Conservation (phyloP, 1,139 yeast species). For the Suhomyces kunorum region DNA sequence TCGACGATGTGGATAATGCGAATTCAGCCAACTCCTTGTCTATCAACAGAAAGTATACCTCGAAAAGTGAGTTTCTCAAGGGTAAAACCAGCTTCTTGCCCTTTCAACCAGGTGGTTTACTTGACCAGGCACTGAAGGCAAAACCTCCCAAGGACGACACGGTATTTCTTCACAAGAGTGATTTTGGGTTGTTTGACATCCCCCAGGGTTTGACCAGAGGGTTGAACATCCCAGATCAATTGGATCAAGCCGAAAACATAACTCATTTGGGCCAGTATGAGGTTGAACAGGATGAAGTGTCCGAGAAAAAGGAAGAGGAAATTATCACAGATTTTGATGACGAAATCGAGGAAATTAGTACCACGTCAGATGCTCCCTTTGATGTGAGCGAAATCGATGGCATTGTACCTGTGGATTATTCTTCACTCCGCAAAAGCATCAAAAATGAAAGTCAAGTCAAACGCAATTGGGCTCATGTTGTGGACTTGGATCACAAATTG, state of each 20-base stretch:
- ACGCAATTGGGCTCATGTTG: conserved; percentile 92
- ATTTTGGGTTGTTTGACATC: conserved; percentile 71
- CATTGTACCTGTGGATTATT: conserved; percentile 66
- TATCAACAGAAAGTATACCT: conserved; percentile 64
- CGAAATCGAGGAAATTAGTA: conserved; percentile 2
- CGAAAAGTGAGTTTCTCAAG: conserved; percentile 59
- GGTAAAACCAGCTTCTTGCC: conserved; percentile 83
- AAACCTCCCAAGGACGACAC: conserved; percentile 34
- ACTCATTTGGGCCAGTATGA: conserved; percentile 13
- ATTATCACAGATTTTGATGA: conserved; percentile 4
- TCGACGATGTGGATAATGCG: conserved; percentile 55
- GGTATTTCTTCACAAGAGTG: conserved; percentile 62
- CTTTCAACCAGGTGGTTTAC: conserved; percentile 89
- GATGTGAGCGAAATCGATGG: conserved; percentile 63
- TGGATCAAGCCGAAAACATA: conserved; percentile 9
- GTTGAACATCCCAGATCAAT: conserved; percentile 31
- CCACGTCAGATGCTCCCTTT: conserved; percentile 23
- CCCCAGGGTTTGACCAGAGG: conserved; percentile 88
- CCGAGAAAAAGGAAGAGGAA: conserved; percentile 6
- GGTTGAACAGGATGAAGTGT: conserved; percentile 9
- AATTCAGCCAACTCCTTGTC: conserved; percentile 71
- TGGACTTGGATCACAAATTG: conserved; percentile 79
- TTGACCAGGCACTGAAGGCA: conserved; percentile 31
- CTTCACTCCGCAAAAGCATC: conserved; percentile 27
- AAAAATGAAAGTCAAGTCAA: conserved; percentile 38